Percentiles rank a stretch among this genome's conserved stretches.
Conservation (phyloP, 768 basidiomycete genomes). For the Astraeus odoratus region DNA sequence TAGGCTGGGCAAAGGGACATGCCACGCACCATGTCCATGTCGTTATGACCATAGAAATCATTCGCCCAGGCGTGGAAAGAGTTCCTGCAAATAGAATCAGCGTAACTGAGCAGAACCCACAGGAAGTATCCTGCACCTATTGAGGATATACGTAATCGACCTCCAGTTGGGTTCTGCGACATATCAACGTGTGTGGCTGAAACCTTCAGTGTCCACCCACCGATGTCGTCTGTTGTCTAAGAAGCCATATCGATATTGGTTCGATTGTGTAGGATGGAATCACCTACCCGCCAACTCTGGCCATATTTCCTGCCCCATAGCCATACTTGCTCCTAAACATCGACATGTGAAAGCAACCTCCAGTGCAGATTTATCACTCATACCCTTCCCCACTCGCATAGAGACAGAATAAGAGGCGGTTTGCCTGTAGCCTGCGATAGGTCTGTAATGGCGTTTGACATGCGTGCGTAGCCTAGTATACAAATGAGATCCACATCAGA, state of each 20-base stretch:
- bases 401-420: conserved; percentile 49
- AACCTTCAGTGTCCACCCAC: conserved; percentile 17
- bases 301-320: conserved; percentile 53
- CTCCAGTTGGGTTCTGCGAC: conserved; percentile 40
- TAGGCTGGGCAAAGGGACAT: conserved; percentile 5
- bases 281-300: conserved; percentile 58
- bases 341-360: conserved; percentile 2
- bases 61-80: conserved; percentile 57
- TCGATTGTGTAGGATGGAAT: not conserved
- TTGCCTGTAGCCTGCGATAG: conserved; percentile 42
- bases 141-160: conserved; percentile 46
- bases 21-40: conserved; percentile 54
- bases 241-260: not conserved
- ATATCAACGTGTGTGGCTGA: not conserved
- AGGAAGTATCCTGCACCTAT: conserved; percentile 33
- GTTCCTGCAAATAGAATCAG: conserved; percentile 36
- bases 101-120: not conserved
- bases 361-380: conserved; percentile 5
- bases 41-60: conserved; percentile 64
- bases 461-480: conserved; percentile 48
- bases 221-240: conserved; percentile 47
- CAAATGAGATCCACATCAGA: conserved; percentile 1
- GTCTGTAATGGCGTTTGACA: conserved; percentile 51
- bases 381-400: conserved; percentile 67
- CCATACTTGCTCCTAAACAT: conserved; percentile 52